Evolutionary conservation across 306 rosid species (phyloP).

Genomic region (Gillenia trifoliata): DNA sequence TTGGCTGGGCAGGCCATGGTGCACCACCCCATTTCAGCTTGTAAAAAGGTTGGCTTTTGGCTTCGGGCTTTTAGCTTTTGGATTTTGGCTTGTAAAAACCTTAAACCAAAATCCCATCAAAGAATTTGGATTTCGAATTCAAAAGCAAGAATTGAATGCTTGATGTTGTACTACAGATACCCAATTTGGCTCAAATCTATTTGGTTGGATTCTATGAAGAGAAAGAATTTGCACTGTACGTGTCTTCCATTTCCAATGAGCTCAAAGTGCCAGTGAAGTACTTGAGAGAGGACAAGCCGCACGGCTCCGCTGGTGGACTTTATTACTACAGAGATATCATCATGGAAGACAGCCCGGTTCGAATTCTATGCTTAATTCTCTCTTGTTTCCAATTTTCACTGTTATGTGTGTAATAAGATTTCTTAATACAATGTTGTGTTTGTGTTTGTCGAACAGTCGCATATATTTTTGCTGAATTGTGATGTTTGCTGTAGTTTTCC

Average conservation of each 20-base stretch:
- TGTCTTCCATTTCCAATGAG: constrained; percentile 90
- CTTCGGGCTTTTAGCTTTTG: constrained; percentile 19
- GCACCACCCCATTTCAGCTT: constrained; percentile 90
- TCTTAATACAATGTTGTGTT: constrained; percentile 2
- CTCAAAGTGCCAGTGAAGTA: constrained; percentile 94
- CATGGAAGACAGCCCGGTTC: constrained; percentile 91
- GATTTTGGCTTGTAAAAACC: neutral
- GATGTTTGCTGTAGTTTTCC: constrained; percentile 99
- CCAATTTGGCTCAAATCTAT: constrained; percentile 80
- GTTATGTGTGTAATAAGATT: neutral
- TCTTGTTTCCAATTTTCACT: neutral
- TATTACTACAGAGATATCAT: constrained; percentile 74
- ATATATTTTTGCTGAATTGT: constrained; percentile 82
- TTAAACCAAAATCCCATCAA: neutral
- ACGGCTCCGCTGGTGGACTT: constrained; percentile 92
- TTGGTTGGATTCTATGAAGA: constrained; percentile 92
- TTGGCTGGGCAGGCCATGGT: constrained; percentile 97
- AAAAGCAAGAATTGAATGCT: neutral
- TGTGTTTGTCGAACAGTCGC: constrained; percentile 54
- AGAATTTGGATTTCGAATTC: neutral
- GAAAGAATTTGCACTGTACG: constrained; percentile 86
- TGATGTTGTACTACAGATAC: constrained; percentile 43
- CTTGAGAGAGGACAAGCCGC: constrained; percentile 96
- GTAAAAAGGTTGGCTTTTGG: constrained; percentile 63
- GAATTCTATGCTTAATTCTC: constrained; percentile 3